These are phyloP conservation scores for Penicillium turbatum DNA, from an alignment of 495 filamentous ascomycete species.

Conservation along the genomic window DNA sequence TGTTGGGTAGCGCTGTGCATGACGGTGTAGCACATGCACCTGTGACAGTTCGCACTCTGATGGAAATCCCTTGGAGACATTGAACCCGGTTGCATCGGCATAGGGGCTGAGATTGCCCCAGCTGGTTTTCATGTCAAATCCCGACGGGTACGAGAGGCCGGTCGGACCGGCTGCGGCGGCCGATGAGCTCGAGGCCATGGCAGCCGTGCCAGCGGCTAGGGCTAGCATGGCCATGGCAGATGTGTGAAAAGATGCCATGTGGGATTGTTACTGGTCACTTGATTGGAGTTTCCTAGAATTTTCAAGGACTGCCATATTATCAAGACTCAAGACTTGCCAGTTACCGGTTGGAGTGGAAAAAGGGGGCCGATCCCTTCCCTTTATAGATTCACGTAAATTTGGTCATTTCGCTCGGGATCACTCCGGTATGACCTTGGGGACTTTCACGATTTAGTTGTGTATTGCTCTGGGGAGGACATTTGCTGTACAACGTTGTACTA, in stretches of 20 bases:
- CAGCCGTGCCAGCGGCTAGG: neutral
- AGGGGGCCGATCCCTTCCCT: neutral
- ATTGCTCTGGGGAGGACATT: too few relatives aligned
- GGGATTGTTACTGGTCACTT: neutral
- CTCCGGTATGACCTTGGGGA: neutral
- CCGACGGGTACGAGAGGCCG: conserved; percentile 26
- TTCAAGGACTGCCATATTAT: too few relatives aligned
- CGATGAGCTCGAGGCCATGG: conserved; percentile 3
- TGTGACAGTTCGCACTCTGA: conserved; percentile 51
- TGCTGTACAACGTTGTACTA: too few relatives aligned
- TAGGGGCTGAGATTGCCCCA: conserved; percentile 50
- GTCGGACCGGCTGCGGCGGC: conserved; percentile 23
- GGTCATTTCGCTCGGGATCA: neutral
- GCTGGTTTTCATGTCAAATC: conserved; percentile 34
- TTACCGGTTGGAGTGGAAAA: neutral
- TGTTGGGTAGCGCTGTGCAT: conserved; percentile 50
- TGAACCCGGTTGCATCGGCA: conserved; percentile 38
- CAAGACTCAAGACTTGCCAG: too few relatives aligned
- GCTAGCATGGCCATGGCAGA: neutral
- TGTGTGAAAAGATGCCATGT: neutral
- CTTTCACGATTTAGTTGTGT: neutral
- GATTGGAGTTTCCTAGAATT: neutral
- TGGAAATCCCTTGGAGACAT: conserved; percentile 45
- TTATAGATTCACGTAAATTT: neutral
- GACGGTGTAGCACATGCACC: conserved; percentile 48